Evolutionary conservation across 2,329 filamentous ascomycete species (phyloP).

Genomic region (Sarocladiaceae sp.): DNA sequence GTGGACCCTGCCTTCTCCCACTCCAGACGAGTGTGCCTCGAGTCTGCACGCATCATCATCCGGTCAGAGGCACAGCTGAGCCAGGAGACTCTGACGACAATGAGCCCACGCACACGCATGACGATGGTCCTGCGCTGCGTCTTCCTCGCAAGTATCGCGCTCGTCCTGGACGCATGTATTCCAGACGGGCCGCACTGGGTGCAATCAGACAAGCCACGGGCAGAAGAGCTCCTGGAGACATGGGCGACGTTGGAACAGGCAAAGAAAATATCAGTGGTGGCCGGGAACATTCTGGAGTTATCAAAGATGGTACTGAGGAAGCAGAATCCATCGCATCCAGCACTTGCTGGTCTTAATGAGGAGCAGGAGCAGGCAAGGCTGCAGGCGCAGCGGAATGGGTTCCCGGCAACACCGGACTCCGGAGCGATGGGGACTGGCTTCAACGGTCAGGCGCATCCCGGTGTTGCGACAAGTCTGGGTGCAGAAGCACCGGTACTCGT

Average conservation of each 20-base stretch:
- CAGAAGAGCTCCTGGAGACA: conserved; percentile 21
- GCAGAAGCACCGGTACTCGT: conserved; percentile 12
- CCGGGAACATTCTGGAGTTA: neutral
- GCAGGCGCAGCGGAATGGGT: neutral
- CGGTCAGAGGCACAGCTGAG: conserved; percentile 23
- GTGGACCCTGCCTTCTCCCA: conserved; percentile 25
- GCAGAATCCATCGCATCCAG: conserved; percentile 8
- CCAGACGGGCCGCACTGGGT: conserved; percentile 14
- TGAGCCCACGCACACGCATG: conserved; percentile 21
- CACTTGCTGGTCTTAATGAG: neutral
- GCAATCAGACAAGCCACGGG: conserved; percentile 17
- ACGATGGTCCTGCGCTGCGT: conserved; percentile 26
- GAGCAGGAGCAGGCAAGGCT: neutral
- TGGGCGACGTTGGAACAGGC: conserved; percentile 25
- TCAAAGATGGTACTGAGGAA: conserved; percentile 4
- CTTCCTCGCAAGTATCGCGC: conserved; percentile 26
- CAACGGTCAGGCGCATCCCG: too few species aligned
- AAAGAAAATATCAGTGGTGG: neutral
- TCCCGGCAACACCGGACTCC: neutral
- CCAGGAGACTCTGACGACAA: conserved; percentile 19
- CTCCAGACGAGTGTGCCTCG: conserved; percentile 25
- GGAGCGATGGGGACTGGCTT: conserved; percentile 15
- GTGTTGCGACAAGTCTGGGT: too few species aligned
- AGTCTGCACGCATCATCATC: conserved; percentile 25
- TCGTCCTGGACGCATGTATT: conserved; percentile 27